Percentiles rank a stretch among this genome's conserved stretches.
Conservation (phyloP, 225 moss, liverwort and hornwort species). For the Pseudisothecium myosuroides region DNA sequence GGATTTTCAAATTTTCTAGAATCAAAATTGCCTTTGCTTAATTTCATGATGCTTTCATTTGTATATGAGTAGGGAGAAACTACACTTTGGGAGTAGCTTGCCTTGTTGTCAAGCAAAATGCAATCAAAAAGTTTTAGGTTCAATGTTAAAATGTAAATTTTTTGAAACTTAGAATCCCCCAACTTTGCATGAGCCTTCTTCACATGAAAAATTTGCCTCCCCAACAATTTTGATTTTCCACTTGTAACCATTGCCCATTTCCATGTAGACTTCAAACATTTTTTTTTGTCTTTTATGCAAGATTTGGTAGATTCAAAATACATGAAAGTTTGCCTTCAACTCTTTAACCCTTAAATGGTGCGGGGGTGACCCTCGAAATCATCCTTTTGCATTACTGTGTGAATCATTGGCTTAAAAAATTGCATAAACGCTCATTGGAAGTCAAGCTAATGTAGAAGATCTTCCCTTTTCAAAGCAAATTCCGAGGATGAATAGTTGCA, state of each 20-base stretch:
- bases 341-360: too few relatives aligned
- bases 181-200: accelerated
- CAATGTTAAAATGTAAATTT: neutral
- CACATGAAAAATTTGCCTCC: neutral
- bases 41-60: neutral
- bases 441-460: too few relatives aligned
- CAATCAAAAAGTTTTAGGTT: neutral
- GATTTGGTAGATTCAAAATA: too few relatives aligned
- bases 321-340: neutral
- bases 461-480: too few relatives aligned
- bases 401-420: too few relatives aligned
- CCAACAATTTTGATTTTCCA: accelerated
- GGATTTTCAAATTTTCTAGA: neutral
- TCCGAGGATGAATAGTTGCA: too few relatives aligned
- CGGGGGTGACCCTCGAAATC: too few relatives aligned
- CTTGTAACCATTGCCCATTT: neutral
- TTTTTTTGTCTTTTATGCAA: too few relatives aligned
- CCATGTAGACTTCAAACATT: neutral
- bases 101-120: neutral
- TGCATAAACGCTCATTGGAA: too few relatives aligned
- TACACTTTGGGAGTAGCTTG: neutral
- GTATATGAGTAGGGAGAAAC: neutral
- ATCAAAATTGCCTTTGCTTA: neutral
- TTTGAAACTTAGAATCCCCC: accelerated
- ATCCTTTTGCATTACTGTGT: too few relatives aligned